These are phyloP conservation scores for Aspergillus bombycis DNA, from an alignment of 2,329 filamentous ascomycete species.

Conservation along the genomic window DNA sequence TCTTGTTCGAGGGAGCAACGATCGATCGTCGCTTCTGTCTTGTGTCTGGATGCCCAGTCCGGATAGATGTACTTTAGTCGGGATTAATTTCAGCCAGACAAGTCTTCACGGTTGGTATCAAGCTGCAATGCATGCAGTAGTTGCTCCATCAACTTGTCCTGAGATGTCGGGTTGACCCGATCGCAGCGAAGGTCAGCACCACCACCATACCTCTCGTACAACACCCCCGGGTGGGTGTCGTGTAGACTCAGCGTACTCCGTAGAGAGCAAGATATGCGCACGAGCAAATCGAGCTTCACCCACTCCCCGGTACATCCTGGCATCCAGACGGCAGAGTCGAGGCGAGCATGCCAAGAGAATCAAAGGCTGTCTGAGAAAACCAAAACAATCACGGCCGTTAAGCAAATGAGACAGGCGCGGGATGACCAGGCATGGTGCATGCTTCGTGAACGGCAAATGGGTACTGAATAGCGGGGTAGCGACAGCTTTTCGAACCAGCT, in stretches of 20 bases:
- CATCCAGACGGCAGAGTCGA: neutral
- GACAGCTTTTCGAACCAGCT: neutral
- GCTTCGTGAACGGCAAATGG: conserved; percentile 8
- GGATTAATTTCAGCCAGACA: neutral
- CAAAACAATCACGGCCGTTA: conserved; percentile 9
- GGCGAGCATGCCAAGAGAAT: conserved; percentile 16
- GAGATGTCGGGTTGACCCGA: conserved; percentile 1
- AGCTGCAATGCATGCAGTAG: neutral
- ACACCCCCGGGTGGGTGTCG: neutral
- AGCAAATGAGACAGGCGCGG: neutral
- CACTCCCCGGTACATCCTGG: neutral
- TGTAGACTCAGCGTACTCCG: neutral
- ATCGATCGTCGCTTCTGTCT: neutral
- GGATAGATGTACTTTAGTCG: neutral
- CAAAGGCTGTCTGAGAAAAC: conserved; percentile 12
- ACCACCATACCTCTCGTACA: neutral
- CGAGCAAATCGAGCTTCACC: neutral
- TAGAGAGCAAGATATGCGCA: neutral
- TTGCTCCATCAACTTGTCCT: neutral
- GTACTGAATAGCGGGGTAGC: conserved; percentile 8
- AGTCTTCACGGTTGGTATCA: neutral
- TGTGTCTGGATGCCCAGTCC: neutral
- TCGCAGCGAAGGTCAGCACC: neutral
- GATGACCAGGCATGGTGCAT: neutral
- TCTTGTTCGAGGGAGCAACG: neutral